phyloP scores from a whole-genome alignment of 352 stramenopile genomes.

The Thalassiosira mediterranea region DNA sequence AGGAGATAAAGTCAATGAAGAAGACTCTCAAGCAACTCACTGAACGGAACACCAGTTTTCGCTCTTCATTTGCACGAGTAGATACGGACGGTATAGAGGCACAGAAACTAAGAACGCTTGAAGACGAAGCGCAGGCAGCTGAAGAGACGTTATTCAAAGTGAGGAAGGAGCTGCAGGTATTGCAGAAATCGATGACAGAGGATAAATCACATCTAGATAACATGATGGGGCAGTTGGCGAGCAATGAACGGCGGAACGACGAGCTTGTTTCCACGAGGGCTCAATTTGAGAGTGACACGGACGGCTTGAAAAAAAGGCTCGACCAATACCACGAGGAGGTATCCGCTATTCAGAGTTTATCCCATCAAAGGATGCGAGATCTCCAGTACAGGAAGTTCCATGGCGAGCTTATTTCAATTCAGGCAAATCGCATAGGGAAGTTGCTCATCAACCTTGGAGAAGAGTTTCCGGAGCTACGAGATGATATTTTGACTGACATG shows the following conservation, averaged over 20 bases:
- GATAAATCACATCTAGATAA: slow-evolving; percentile 63
- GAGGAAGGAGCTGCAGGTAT: slow-evolving; percentile 91
- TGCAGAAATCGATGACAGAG: slow-evolving; percentile 50
- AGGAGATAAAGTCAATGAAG: slow-evolving; percentile 91
- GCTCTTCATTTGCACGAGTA: slow-evolving; percentile 89
- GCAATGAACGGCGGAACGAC: slow-evolving; percentile 61
- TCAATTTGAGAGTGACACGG: slow-evolving; percentile 66
- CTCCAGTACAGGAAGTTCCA: slow-evolving; percentile 88
- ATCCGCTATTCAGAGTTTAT: slow-evolving; percentile 31
- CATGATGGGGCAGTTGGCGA: slow-evolving; percentile 44
- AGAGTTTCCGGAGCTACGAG: slow-evolving; percentile 92
- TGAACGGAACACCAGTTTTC: slow-evolving; percentile 92
- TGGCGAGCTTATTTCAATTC: slow-evolving; percentile 82
- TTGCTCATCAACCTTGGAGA: slow-evolving; percentile 91
- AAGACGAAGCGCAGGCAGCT: slow-evolving; percentile 88
- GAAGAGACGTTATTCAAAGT: slow-evolving; percentile 91
- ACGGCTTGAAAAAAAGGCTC: slow-evolving; percentile 34
- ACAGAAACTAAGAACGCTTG: slow-evolving; percentile 87
- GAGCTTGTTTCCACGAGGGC: slow-evolving; percentile 37
- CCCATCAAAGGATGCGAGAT: slow-evolving; percentile 52
- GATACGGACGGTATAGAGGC: slow-evolving; percentile 89
- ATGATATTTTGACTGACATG: slow-evolving; percentile 84
- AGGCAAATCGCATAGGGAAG: slow-evolving; percentile 88
- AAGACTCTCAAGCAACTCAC: slow-evolving; percentile 92
- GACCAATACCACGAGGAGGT: slow-evolving; percentile 42